phyloP scores from a whole-genome alignment of 202 grass and related monocot species.

The Panicum virgatum region DNA sequence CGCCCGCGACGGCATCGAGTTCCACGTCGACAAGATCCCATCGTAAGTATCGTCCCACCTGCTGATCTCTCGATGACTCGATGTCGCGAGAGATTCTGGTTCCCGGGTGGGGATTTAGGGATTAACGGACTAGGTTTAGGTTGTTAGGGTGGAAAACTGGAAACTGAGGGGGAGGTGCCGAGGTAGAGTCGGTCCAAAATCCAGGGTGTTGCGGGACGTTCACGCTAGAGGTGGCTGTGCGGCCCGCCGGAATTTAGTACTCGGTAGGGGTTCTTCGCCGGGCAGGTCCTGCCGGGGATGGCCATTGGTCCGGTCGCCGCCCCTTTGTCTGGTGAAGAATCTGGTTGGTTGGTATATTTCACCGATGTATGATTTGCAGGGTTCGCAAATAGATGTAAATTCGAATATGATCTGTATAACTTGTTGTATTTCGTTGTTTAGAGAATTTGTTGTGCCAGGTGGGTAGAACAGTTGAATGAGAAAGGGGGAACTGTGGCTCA shows the following conservation, averaged over 20 bases:
- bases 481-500: background rate
- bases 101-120: background rate
- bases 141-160: background rate
- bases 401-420: background rate
- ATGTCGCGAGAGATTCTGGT: background rate
- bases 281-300: background rate
- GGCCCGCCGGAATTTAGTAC: background rate
- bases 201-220: background rate
- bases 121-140: background rate
- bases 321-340: background rate
- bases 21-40: slow-evolving; percentile 93
- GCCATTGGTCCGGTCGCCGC: background rate
- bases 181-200: background rate
- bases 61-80: background rate
- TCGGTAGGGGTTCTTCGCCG: background rate
- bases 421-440: background rate
- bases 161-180: background rate
- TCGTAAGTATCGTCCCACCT: slow-evolving; percentile 40
- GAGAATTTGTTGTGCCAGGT: background rate
- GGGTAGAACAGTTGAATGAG: background rate
- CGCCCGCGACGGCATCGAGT: slow-evolving; percentile 86
- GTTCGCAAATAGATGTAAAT: background rate
- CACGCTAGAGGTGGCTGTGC: background rate
- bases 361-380: background rate
- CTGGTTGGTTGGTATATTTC: background rate